A percentile compares a stretch with the other conserved stretches of the same genome.
Conservation (phyloP, 2,329 filamentous ascomycete genomes). For the Fusarium sp. region DNA sequence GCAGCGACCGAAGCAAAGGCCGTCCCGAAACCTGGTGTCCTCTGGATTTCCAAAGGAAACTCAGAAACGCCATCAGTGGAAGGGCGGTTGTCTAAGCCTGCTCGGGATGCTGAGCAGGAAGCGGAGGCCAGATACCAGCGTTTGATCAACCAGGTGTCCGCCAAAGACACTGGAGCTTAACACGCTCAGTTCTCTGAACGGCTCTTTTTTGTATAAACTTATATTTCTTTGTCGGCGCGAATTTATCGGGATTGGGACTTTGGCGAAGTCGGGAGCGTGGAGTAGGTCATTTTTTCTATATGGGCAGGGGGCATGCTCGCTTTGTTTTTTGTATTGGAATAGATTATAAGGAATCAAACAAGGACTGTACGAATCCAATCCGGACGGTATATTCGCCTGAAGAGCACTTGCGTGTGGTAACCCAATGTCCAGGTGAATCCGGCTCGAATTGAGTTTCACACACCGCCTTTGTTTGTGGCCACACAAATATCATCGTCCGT, state of each 20-base stretch:
- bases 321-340: constrained; percentile 4
- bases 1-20: constrained; percentile 41
- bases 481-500: neutral
- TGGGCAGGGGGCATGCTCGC: constrained; percentile 18
- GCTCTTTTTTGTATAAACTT: constrained; percentile 23
- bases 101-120: constrained; percentile 51
- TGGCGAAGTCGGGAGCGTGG: constrained; percentile 42
- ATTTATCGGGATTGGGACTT: constrained; percentile 24
- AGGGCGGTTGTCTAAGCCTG: constrained; percentile 38
- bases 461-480: neutral
- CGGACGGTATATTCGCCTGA: neutral
- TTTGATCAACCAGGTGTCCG: constrained; percentile 52
- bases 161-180: constrained; percentile 47
- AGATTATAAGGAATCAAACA: constrained; percentile 11
- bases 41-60: constrained; percentile 51
- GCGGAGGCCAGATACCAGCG: constrained; percentile 52
- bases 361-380: neutral
- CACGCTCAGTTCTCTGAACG: neutral
- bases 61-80: constrained; percentile 34
- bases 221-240: constrained; percentile 27
- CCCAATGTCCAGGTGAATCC: neutral
- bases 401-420: neutral
- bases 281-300: constrained; percentile 24
- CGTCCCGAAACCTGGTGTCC: constrained; percentile 47
- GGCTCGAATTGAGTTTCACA: neutral